Evolutionary conservation across 495 filamentous ascomycete species (phyloP).

Genomic region (Penicillium ochrochloron): DNA sequence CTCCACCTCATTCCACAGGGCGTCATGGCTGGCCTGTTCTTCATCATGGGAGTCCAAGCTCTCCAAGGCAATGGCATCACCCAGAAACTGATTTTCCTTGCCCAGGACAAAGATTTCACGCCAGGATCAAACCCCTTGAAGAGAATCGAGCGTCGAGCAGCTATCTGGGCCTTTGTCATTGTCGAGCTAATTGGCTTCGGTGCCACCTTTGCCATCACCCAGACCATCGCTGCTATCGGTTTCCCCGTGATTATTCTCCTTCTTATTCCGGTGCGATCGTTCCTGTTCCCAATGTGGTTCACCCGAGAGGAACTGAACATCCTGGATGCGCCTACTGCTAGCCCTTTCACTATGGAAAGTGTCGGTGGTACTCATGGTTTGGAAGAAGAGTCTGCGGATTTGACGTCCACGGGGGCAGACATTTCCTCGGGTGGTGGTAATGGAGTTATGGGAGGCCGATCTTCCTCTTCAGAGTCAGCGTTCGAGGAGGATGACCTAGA

Average conservation of each 20-base stretch:
- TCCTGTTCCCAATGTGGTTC: slow-evolving; percentile 75
- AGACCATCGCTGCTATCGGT: slow-evolving; percentile 92
- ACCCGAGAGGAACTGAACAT: slow-evolving; percentile 66
- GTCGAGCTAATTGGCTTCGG: slow-evolving; percentile 82
- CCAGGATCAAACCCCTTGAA: slow-evolving; percentile 68
- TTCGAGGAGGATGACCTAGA: slow-evolving; percentile 47
- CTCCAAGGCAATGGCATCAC: slow-evolving; percentile 83
- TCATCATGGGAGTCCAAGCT: slow-evolving; percentile 90
- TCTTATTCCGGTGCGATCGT: slow-evolving; percentile 76
- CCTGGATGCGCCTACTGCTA: slow-evolving; percentile 81
- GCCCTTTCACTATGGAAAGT: slow-evolving; percentile 84
- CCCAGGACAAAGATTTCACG: slow-evolving; percentile 68
- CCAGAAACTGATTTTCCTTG: slow-evolving; percentile 75
- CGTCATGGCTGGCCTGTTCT: slow-evolving; percentile 90
- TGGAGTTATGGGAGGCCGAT: slow-evolving; percentile 27
- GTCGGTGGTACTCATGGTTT: slow-evolving; percentile 72
- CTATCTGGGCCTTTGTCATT: slow-evolving; percentile 76
- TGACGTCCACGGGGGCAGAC: slow-evolving; percentile 16
- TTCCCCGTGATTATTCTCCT: slow-evolving; percentile 87
- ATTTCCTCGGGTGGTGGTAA: slow-evolving; percentile 13
- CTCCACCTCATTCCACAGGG: slow-evolving; percentile 86
- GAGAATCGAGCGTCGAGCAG: slow-evolving; percentile 58
- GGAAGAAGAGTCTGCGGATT: slow-evolving; percentile 29
- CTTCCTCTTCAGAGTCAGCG: slow-evolving; percentile 31
- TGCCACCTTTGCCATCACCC: slow-evolving; percentile 91